Evolutionary conservation across 306 rosid species (phyloP).

Genomic region (Neltuma alba): DNA sequence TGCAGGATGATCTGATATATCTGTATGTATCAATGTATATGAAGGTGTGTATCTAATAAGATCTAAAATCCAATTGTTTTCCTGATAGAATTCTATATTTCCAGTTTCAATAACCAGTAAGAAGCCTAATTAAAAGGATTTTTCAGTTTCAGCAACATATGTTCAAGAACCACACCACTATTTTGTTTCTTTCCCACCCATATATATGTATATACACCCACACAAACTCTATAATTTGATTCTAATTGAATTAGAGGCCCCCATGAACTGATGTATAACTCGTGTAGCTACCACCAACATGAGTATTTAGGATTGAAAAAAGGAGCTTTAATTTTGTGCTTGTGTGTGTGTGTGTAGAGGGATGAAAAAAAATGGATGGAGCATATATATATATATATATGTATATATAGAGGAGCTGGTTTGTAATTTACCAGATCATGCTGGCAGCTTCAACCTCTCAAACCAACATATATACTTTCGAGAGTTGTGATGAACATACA

Average conservation of each 20-base stretch:
- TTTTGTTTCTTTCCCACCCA: no score
- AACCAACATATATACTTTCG: conserved; percentile 58
- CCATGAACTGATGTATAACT: no score
- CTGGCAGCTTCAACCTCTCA: conserved; percentile 99
- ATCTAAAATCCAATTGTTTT: neutral
- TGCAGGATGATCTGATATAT: conserved; percentile 88
- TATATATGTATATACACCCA: no score
- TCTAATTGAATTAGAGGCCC: no score
- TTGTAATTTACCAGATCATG: conserved; percentile 77
- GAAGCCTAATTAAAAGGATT: neutral
- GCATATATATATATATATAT: no score
- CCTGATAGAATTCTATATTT: neutral
- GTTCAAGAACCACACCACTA: neutral
- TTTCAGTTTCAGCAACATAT: neutral
- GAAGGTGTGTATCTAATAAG: neutral
- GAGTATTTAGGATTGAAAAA: no score
- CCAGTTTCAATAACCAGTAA: neutral
- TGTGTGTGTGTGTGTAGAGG: no score
- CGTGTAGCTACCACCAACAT: no score
- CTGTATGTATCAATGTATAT: neutral
- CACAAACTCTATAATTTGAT: no score
- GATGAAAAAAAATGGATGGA: no score
- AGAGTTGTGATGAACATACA: conserved; percentile 13
- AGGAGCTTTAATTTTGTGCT: no score
- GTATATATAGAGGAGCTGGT: no score